These are phyloP conservation scores for Anthostomella pinea DNA, from an alignment of 2,329 filamentous ascomycete genomes.

Conservation along the genomic window DNA sequence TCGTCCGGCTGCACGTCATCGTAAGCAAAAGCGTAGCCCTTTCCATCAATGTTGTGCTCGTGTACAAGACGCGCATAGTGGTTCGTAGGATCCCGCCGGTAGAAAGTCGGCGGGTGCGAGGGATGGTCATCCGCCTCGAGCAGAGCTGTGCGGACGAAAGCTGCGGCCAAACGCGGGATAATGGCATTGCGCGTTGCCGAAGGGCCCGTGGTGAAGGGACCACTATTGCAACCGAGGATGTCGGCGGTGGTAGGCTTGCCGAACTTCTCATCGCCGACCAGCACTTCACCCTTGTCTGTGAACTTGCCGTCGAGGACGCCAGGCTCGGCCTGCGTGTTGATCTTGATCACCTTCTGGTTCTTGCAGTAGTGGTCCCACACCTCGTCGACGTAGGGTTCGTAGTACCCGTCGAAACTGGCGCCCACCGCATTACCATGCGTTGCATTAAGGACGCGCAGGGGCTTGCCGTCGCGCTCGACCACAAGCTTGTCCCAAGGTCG, in stretches of 20 bases:
- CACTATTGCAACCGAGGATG: constrained; percentile 65
- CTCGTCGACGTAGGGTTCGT: constrained; percentile 39
- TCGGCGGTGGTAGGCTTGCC: constrained; percentile 55
- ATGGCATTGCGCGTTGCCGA: constrained; percentile 40
- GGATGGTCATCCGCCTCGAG: constrained; percentile 42
- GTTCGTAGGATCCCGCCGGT: constrained; percentile 46
- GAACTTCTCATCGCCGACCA: constrained; percentile 45
- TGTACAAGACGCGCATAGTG: constrained; percentile 59
- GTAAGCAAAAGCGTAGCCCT: constrained; percentile 60
- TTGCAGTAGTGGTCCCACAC: constrained; percentile 40
- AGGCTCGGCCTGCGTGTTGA: constrained; percentile 63
- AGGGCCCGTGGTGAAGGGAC: constrained; percentile 51
- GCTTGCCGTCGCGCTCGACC: constrained; percentile 29
- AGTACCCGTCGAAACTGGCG: constrained; percentile 44
- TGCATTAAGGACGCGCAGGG: constrained; percentile 42
- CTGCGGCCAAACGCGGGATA: constrained; percentile 48
- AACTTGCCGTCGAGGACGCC: constrained; percentile 54
- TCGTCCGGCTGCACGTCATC: constrained; percentile 55
- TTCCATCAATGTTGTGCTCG: constrained; percentile 48
- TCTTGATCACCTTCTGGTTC: constrained; percentile 40
- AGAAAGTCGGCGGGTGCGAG: constrained; percentile 35
- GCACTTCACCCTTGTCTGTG: constrained; percentile 36
- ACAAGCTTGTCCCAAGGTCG: constrained; percentile 60
- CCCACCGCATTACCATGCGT: constrained; percentile 42
- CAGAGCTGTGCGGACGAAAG: constrained; percentile 54